Evolutionary conservation across 1,284 basidiomycete genomes (phyloP).

Genomic region (Coniophora puteana): DNA sequence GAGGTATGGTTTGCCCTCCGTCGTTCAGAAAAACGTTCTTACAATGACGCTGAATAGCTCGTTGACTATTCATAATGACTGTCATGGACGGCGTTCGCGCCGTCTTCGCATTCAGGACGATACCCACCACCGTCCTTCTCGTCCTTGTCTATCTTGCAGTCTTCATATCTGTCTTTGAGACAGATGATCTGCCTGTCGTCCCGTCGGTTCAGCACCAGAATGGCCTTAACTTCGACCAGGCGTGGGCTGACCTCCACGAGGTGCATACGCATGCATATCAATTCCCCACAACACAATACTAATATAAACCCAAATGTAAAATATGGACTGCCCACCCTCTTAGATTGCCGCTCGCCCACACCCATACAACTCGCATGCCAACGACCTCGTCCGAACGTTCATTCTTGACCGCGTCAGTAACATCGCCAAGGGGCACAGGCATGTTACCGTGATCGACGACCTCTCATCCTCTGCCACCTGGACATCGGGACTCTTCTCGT

Average conservation of each 20-base stretch:
- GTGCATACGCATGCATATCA: slow-evolving; percentile 32
- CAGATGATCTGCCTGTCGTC: slow-evolving; percentile 49
- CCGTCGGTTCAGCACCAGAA: slow-evolving; percentile 42
- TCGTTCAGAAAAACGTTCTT: no score
- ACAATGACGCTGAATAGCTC: no score
- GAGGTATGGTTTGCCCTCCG: no score
- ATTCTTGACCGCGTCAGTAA: slow-evolving; percentile 50
- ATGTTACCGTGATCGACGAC: slow-evolving; percentile 55
- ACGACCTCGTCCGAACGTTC: slow-evolving; percentile 60
- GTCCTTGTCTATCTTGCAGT: slow-evolving; percentile 49
- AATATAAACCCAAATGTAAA: no score
- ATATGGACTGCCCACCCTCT: slow-evolving; percentile 5
- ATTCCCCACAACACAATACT: background rate
- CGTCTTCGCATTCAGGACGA: slow-evolving; percentile 32
- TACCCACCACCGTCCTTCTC: slow-evolving; percentile 50
- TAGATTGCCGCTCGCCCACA: slow-evolving; percentile 69
- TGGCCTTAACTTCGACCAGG: slow-evolving; percentile 53
- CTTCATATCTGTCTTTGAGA: slow-evolving; percentile 48
- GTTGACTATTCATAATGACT: no score
- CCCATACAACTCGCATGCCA: slow-evolving; percentile 73
- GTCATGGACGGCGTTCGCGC: slow-evolving; percentile 17
- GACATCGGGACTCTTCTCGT: slow-evolving; percentile 17
- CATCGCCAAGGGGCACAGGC: slow-evolving; percentile 37
- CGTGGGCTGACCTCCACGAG: slow-evolving; percentile 57
- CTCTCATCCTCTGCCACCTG: slow-evolving; percentile 55